Evolutionary conservation across 768 basidiomycete genomes (phyloP).

Genomic region (Agaricus blazei): DNA sequence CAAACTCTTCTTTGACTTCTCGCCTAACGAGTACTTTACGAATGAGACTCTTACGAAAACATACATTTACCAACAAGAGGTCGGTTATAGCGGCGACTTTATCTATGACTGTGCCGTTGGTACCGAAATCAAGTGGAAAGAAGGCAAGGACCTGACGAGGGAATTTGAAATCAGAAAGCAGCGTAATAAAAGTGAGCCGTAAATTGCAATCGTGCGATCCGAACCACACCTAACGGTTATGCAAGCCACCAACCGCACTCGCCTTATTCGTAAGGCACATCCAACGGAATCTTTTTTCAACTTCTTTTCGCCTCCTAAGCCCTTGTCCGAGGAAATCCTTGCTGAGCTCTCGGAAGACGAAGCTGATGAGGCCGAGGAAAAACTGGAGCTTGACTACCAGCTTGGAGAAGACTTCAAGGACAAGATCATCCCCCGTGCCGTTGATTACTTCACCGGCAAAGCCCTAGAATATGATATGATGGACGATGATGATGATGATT

Average conservation of each 20-base stretch:
- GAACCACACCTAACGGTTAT: not conserved
- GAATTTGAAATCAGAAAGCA: constrained; percentile 99
- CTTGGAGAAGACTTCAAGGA: constrained; percentile 98
- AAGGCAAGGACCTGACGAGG: constrained; percentile 96
- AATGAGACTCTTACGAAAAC: constrained; percentile 86
- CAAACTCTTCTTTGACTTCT: constrained; percentile 83
- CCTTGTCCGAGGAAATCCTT: constrained; percentile 62
- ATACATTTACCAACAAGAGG: constrained; percentile 88
- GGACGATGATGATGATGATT: constrained; percentile 56
- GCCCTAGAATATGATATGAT: constrained; percentile 77
- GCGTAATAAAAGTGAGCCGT: constrained; percentile 86
- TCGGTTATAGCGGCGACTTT: constrained; percentile 95
- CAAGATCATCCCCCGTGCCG: constrained; percentile 90
- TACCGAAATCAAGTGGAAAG: constrained; percentile 95
- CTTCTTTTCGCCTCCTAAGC: constrained; percentile 86
- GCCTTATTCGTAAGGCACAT: constrained; percentile 78
- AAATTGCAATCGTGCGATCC: not conserved
- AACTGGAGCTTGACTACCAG: constrained; percentile 95
- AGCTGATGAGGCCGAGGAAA: constrained; percentile 87
- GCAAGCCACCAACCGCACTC: constrained; percentile 78
- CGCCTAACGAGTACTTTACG: constrained; percentile 82
- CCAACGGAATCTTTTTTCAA: constrained; percentile 98
- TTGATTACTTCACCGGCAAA: constrained; percentile 98
- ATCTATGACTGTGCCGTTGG: constrained; percentile 94
- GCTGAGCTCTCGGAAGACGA: constrained; percentile 74